Base-by-base conservation (phyloP, 2,329 filamentous ascomycete species). In the Aspergillus melleus region DNA sequence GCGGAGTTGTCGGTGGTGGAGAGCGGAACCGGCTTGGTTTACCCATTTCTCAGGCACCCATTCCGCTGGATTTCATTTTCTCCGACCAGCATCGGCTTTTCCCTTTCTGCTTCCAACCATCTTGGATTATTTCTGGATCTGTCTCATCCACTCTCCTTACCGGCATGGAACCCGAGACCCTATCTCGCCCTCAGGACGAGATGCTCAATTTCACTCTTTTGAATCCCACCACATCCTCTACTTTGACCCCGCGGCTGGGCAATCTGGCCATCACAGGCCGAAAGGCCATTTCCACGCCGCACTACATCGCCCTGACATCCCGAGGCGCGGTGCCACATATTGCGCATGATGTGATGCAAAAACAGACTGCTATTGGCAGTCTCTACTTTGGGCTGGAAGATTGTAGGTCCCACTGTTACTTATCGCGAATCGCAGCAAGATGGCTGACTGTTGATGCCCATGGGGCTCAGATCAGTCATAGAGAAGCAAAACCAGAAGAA, bases 361-460 rank as follows among this genome's bases (percentile, higher is more conserved):
- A 86, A 57, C 81, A 89, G 68, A 87, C 88, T 1, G 74, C 83
- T 5, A 81, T 96, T 60, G 80, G 81, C 29, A 90, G 90, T 26
- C 82, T 91, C 3, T 96, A 96, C 72, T 81, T 95, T 70, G 91
- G 90, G 0, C 79, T 98, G 29, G 95, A 99, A 81, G 95, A 99
- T 76, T 98, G 95, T 97, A 83, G 77, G 90, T 76, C 20, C 16
- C 24, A 2, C 19, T 6, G 9, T 20, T 19, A 8, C n/a, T 3
- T 16, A 14, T 16, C 19, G n/a, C 29, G n/a, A 32, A 36, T 6
- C 42, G 22, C 39, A 22, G 30, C 26, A 54, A 51, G 12, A 19
- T 59, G 55, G 57, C 74, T 77, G 65, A 77, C 67, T 66, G 51
- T 49, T 61, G 57, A 69, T 67, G 68, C 68, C 64, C 67, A 58